Base-by-base conservation (phyloP, 768 basidiomycete species). In the Termitomyces sp. region DNA sequence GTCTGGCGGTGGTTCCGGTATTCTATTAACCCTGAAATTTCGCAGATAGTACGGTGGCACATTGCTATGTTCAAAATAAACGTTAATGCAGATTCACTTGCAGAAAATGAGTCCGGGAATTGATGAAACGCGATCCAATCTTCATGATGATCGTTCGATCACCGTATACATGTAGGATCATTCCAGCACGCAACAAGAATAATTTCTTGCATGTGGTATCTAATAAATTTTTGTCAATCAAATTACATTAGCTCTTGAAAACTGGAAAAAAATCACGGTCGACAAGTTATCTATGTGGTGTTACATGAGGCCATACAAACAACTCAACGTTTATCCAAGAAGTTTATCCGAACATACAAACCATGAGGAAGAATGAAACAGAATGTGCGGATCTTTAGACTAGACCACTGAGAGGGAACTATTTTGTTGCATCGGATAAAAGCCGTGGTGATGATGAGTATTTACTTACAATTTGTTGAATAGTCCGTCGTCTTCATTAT, bases 401-500 rank as follows among this genome's bases (percentile, higher is more conserved):
- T 28, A 45, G 14, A 54, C 53, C 6, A 7, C 30, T 35, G 53
- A 54, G 22, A 35, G 22, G 12, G 28, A 30, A 38, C 26, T 38
- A 14, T 38, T 24, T 45, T 10, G 13, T 22, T 35, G 4, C 53
- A 45, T 54, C 24, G 32, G 32, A 42, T 24, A 1, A 26, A 44
- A 22, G 26, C 4, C 32, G 12, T 12, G 20, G 13, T 24, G 20
- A 45, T 24, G 20, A 45, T 8, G 3, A 22, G 30, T 4, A 6
- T 22, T 22, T 45, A 72, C 75, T 56, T 60, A 83, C 84, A 76
- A 74, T 62, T 65, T 68, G 64, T 83, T 85, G 49, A 84, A 65
- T 33, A 74, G 61, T 50, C 77, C 79, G 51, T 87, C 84, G 0
- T 74, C 62, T 42, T 85, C 85, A 32, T 79, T 78, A 66, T 80